Percentiles rank a stretch among this genome's conserved stretches.
Conservation (phyloP, 1,139 yeast genomes). For the Kurtzmaniella natalensis region DNA sequence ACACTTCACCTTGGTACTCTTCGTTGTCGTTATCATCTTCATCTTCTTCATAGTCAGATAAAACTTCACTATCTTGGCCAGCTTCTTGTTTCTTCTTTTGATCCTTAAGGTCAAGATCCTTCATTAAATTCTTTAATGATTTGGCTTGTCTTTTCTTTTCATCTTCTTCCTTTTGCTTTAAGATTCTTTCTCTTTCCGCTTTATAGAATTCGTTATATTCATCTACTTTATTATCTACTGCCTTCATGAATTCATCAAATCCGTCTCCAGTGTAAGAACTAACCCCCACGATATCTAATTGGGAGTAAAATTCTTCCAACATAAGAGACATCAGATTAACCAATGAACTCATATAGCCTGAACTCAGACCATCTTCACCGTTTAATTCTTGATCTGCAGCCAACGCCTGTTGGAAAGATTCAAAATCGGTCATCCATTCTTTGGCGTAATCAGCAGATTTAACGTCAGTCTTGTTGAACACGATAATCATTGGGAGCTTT, state of each 20-base stretch:
- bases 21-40: constrained; percentile 48
- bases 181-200: constrained; percentile 79
- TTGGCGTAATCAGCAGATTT: constrained; percentile 80
- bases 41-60: constrained; percentile 60
- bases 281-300: constrained; percentile 86
- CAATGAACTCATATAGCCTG: constrained; percentile 92
- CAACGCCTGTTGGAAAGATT: constrained; percentile 78
- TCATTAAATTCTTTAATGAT: constrained; percentile 69
- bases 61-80: constrained; percentile 55
- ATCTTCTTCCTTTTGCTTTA: constrained; percentile 71
- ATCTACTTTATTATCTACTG: constrained; percentile 81
- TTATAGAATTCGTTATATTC: constrained; percentile 82
- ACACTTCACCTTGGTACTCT: constrained; percentile 60
- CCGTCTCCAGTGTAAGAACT: constrained; percentile 93
- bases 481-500: constrained; percentile 93
- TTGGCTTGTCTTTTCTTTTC: constrained; percentile 71
- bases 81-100: constrained; percentile 18
- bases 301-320: constrained; percentile 94
- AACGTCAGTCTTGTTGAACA: constrained; percentile 92
- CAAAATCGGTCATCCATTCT: constrained; percentile 98
- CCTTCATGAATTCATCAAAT: constrained; percentile 79
- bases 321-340: constrained; percentile 93
- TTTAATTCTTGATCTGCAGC: constrained; percentile 57
- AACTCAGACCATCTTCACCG: constrained; percentile 67
- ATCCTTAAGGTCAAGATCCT: constrained; percentile 69